phyloP scores from a whole-genome alignment of 176 grass and related monocot genomes.

The Oryza officinalis region DNA sequence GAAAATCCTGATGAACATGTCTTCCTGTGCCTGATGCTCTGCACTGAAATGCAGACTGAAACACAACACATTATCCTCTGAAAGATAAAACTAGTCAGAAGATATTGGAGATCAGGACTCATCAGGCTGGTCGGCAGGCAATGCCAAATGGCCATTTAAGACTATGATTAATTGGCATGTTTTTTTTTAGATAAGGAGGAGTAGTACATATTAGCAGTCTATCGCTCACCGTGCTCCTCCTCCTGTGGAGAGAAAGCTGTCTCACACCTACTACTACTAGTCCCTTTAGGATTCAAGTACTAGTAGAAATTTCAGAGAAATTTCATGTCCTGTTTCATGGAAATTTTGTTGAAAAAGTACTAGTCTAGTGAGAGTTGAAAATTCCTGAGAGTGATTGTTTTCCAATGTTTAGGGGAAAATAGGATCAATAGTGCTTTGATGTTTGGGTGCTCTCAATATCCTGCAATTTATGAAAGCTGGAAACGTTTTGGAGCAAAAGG shows the following conservation, averaged over 20 bases:
- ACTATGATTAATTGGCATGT: neutral
- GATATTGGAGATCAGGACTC: slow-evolving; percentile 21
- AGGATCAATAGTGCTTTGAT: neutral
- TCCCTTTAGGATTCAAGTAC: neutral
- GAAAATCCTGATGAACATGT: neutral
- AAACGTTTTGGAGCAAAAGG: neutral
- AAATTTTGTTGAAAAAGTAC: neutral
- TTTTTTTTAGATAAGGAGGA: neutral
- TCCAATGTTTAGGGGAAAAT: neutral
- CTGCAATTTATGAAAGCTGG: neutral
- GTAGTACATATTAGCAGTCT: neutral
- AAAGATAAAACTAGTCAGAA: neutral
- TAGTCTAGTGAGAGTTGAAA: neutral
- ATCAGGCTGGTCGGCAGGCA: slow-evolving; percentile 31
- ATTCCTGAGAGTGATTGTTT: neutral
- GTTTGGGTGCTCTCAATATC: neutral
- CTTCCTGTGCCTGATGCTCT: slow-evolving; percentile 26
- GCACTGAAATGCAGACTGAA: slow-evolving; percentile 5
- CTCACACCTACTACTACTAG: neutral
- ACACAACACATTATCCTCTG: neutral
- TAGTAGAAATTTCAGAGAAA: neutral
- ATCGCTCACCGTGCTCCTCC: neutral
- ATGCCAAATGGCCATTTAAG: slow-evolving; percentile 4
- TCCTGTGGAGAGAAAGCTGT: neutral
- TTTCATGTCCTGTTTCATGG: neutral